Base-by-base conservation (phyloP, 768 basidiomycete species). In the Cystoderma amianthinum region DNA sequence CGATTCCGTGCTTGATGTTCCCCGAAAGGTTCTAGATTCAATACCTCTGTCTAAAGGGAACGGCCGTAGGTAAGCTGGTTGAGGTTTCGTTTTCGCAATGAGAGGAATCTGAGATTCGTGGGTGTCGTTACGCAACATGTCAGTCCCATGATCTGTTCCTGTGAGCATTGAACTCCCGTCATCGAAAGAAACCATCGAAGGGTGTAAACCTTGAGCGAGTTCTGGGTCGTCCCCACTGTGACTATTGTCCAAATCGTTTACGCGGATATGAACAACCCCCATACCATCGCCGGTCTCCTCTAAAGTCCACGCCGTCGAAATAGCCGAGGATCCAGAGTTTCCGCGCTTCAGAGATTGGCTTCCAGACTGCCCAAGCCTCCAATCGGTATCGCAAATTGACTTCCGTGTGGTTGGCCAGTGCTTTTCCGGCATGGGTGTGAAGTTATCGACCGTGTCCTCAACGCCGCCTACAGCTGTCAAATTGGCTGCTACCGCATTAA, bases 401-500 rank as follows among this genome's bases (percentile, higher is more conserved):
- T 30, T 30, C 10, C 28, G 28, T 9, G 28, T 30, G 10, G 28
- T 30, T n/a, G n/a, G n/a, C 9, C 28, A 34, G 32, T 33, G 16
- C 30, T 34, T 47, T 9, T 42, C 45, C 21, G 49, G 48, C 22
- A 22, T 20, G 23, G 36, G 36, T 10, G 48, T 45, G 12, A 49
- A 32, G 17, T 23, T 47, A 32, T 42, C 46, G 13, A 20, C 28
- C 32, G 9, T 44, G 18, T 44, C 30, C 19, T 43, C 41, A 9
- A 28, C 37, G 17, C 15, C 21, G 10, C 38, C 24, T 21, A 17
- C 44, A 24, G 38, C 39, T n/a, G 62, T 48, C 19, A 72, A 48
- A 46, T 56, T 68, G n/a, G 68, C 61, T 30, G 72, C 67, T 38
- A 78, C 69, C 1, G 68, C 61, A 48, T 69, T 72, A 48, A 78